phyloP scores from a whole-genome alignment of 1,284 basidiomycete genomes.

The Ustanciosporium gigantosporum region DNA sequence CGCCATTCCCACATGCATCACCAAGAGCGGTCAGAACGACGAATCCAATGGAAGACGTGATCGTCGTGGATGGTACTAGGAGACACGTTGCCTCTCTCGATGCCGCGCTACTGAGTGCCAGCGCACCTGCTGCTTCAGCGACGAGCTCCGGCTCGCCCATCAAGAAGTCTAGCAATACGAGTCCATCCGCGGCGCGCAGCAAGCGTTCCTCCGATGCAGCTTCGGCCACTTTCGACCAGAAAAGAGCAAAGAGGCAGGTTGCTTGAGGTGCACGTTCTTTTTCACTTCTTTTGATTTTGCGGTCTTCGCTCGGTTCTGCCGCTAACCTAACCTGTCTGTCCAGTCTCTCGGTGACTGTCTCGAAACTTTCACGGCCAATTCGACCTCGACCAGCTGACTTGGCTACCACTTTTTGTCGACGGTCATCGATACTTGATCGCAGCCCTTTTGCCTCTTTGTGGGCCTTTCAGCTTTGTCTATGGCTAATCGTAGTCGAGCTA shows the following conservation, averaged over 20 bases:
- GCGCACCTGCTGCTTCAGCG: conserved; percentile 34
- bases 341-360: too few relatives aligned
- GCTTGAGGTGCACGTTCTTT: conserved; percentile 3
- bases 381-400: too few relatives aligned
- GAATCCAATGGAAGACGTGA: conserved; percentile 26
- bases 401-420: too few relatives aligned
- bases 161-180: not conserved
- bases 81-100: conserved; percentile 39
- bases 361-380: too few relatives aligned
- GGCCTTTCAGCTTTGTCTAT: too few relatives aligned
- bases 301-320: too few relatives aligned
- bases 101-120: conserved; percentile 43
- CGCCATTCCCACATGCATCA: conserved; percentile 57
- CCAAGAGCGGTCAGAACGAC: conserved; percentile 20
- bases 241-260: conserved; percentile 36
- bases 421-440: too few relatives aligned
- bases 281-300: not conserved
- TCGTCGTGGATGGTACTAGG: conserved; percentile 18
- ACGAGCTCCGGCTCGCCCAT: not conserved
- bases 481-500: too few relatives aligned
- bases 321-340: too few relatives aligned
- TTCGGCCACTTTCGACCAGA: conserved; percentile 19
- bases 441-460: too few relatives aligned
- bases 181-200: conserved; percentile 14
- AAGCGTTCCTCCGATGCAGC: conserved; percentile 27